A percentile compares a stretch with the other conserved stretches of the same genome.
phyloP scores from a whole-genome alignment of 2,329 filamentous ascomycete species.

The Cladosporium sp. region DNA sequence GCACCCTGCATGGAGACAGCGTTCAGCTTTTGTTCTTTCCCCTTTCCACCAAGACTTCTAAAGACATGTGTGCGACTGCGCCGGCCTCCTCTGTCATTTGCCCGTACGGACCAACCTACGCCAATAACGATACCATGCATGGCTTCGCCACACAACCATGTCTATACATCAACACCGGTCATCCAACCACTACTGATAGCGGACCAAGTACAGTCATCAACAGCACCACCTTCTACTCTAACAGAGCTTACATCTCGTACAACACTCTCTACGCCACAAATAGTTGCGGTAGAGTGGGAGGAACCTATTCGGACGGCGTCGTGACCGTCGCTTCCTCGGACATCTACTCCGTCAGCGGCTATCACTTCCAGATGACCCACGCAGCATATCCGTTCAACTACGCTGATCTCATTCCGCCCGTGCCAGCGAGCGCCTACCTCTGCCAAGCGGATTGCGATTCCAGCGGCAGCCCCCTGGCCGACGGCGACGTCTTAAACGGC shows the following conservation, averaged over 20 bases:
- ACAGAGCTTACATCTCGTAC: slow-evolving; percentile 19
- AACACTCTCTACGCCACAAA: slow-evolving; percentile 19
- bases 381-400: slow-evolving; percentile 2
- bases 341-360: slow-evolving; percentile 9
- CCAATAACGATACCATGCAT: background rate
- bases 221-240: slow-evolving; percentile 6
- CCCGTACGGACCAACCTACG: background rate
- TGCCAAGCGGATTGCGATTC: background rate
- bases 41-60: background rate
- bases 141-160: slow-evolving; percentile 3
- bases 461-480: slow-evolving; percentile 2
- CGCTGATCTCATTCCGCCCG: background rate
- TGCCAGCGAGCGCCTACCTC: slow-evolving; percentile 6
- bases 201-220: slow-evolving; percentile 5
- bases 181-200: slow-evolving; percentile 1
- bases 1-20: background rate
- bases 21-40: slow-evolving; percentile 10
- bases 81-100: slow-evolving; percentile 6
- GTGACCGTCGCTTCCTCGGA: slow-evolving; percentile 5
- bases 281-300: slow-evolving; percentile 17
- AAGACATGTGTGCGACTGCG: slow-evolving; percentile 6
- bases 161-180: slow-evolving; percentile 1
- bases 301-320: slow-evolving; percentile 13
- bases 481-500: slow-evolving; percentile 6
- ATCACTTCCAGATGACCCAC: slow-evolving; percentile 6